Evolutionary conservation across 208 protist genomes (phyloP).

Genomic region (Leishmania braziliensis): DNA sequence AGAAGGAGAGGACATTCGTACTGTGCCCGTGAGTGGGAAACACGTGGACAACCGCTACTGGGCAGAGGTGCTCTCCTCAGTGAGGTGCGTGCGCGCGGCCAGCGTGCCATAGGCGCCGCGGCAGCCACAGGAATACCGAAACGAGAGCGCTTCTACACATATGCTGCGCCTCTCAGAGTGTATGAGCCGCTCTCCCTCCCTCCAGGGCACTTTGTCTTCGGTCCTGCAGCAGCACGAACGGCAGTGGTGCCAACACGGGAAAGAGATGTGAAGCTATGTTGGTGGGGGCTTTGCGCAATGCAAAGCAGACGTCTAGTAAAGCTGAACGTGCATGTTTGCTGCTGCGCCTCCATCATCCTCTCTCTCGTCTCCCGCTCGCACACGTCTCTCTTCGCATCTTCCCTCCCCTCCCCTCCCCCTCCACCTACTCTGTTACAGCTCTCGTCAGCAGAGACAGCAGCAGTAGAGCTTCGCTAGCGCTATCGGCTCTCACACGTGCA

Average conservation of each 20-base stretch:
- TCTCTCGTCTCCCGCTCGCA: too few relatives aligned
- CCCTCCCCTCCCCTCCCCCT: not conserved
- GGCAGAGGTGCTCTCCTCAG: not conserved
- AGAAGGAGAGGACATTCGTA: not conserved
- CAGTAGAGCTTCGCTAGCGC: too few relatives aligned
- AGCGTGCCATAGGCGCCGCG: not conserved
- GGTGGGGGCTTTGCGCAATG: not conserved
- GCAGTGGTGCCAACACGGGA: not conserved
- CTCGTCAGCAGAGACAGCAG: too few relatives aligned
- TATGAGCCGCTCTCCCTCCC: not conserved
- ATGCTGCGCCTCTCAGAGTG: not conserved
- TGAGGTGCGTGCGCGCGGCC: too few relatives aligned
- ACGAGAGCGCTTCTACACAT: not conserved
- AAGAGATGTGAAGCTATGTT: not conserved
- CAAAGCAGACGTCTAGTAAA: not conserved
- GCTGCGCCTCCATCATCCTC: not conserved
- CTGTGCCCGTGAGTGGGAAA: not conserved
- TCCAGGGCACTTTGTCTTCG: not conserved
- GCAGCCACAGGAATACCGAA: not conserved
- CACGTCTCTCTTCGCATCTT: too few relatives aligned
- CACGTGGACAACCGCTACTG: not conserved
- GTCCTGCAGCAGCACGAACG: not conserved
- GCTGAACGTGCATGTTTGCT: not conserved
- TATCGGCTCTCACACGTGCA: too few relatives aligned
- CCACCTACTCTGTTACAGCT: not conserved